Conservation (phyloP, 331 rosid species). For the Malus hybrid region DNA sequence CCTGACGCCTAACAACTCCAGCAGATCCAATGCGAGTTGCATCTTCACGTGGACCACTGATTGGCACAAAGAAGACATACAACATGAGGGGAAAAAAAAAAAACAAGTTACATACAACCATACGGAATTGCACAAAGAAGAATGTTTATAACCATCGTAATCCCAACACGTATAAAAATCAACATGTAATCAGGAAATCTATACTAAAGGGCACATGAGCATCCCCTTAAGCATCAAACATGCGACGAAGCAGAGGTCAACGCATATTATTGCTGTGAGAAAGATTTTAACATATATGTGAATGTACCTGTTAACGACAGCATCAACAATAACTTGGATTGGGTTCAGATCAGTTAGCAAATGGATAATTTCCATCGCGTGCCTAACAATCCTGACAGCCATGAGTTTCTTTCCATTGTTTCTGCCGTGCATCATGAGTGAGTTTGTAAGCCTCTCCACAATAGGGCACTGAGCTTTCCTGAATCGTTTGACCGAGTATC, state of each 20-base stretch:
- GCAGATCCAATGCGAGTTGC: too few species aligned
- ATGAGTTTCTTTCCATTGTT: slow-evolving; percentile 29
- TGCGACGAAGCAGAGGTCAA: neutral
- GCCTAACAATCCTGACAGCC: slow-evolving; percentile 37
- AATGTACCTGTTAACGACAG: slow-evolving; percentile 45
- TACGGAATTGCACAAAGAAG: too few species aligned
- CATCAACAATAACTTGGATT: slow-evolving; percentile 59
- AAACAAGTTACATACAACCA: too few species aligned
- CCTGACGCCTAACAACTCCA: too few species aligned
- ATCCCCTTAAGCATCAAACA: neutral
- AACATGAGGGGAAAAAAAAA: neutral
- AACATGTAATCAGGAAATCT: neutral
- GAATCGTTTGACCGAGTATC: too few species aligned
- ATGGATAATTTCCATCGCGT: slow-evolving; percentile 63
- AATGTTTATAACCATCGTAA: too few species aligned
- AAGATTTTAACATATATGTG: neutral
- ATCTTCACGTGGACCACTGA: slow-evolving; percentile 34
- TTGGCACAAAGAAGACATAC: neutral
- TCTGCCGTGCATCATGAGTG: slow-evolving; percentile 26
- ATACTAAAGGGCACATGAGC: neutral
- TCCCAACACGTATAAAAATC: neutral
- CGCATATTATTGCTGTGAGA: neutral
- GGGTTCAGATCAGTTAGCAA: slow-evolving; percentile 56
- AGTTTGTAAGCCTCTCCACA: too few species aligned
- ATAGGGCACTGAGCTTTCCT: too few species aligned